Evolutionary conservation across 2,329 filamentous ascomycete genomes (phyloP).

Genomic region (Aspergillus sergii): DNA sequence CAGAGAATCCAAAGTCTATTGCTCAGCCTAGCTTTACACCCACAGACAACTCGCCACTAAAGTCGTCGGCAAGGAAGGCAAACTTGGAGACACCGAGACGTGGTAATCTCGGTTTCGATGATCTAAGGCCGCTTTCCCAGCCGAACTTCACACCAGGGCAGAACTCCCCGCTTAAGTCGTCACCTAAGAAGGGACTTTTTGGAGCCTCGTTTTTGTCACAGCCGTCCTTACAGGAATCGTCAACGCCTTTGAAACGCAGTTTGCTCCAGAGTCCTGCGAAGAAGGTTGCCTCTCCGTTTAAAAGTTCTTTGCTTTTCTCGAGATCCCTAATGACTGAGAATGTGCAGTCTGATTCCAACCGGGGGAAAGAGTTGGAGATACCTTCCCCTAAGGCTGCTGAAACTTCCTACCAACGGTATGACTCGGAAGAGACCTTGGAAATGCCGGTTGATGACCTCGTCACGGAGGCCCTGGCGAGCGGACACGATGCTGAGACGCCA

Average conservation of each 20-base stretch:
- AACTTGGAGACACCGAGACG: constrained; percentile 21
- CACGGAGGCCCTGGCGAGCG: constrained; percentile 5
- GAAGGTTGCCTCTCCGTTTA: constrained; percentile 44
- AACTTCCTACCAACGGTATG: constrained; percentile 13
- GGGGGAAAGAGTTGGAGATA: constrained; percentile 1
- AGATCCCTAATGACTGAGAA: constrained; percentile 17
- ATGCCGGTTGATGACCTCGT: constrained; percentile 27
- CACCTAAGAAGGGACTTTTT: constrained; percentile 31
- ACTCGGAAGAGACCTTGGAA: constrained; percentile 19
- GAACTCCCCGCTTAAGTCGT: constrained; percentile 26
- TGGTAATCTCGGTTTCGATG: constrained; percentile 15
- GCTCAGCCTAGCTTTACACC: constrained; percentile 31
- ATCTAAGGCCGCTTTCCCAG: constrained; percentile 14
- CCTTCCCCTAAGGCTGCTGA: constrained; percentile 4
- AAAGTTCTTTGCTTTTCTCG: constrained; percentile 28
- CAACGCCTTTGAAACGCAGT: constrained; percentile 38
- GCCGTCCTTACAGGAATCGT: constrained; percentile 34
- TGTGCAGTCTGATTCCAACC: not conserved
- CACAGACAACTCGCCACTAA: constrained; percentile 42
- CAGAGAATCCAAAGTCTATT: constrained; percentile 22
- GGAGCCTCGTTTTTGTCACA: constrained; percentile 38
- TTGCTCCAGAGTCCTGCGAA: constrained; percentile 49
- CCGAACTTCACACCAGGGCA: constrained; percentile 21
- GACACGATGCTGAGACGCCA: not conserved
- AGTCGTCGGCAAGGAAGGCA: constrained; percentile 47